Conservation (phyloP, 2,329 filamentous ascomycete species). For the Tolypocladium ovalisporum region DNA sequence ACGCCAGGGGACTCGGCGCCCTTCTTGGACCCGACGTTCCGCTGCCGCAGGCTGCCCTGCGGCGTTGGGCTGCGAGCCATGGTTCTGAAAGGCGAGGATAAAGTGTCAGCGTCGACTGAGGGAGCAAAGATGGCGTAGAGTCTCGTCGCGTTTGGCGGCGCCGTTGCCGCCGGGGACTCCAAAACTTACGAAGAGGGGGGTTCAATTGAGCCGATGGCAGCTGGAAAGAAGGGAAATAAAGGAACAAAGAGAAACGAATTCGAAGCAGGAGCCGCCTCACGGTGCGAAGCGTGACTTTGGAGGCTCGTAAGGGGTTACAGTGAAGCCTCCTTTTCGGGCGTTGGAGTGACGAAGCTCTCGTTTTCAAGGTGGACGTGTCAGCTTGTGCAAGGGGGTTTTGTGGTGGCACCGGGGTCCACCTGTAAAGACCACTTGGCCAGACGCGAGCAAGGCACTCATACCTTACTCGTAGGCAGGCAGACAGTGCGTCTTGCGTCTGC, state of each 20-base stretch:
- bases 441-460: not conserved
- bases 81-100: slow-evolving; percentile 12
- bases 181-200: not conserved
- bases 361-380: not conserved
- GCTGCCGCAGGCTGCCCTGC: slow-evolving; percentile 49
- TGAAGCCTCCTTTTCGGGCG: slow-evolving; percentile 2
- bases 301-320: not conserved
- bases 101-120: slow-evolving; percentile 7
- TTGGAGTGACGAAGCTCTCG: slow-evolving; percentile 3
- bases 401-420: not conserved
- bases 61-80: slow-evolving; percentile 40
- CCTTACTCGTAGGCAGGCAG: too few relatives aligned
- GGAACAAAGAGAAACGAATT: not conserved
- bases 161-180: not conserved
- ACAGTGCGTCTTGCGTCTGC: not conserved
- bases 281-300: not conserved
- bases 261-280: not conserved
- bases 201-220: not conserved
- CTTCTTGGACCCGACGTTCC: slow-evolving; percentile 43
- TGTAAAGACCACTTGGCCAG: not conserved
- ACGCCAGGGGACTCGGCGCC: slow-evolving; percentile 21
- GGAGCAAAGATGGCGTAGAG: not conserved
- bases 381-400: not conserved
- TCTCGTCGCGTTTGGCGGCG: not conserved
- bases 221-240: not conserved